Percentiles rank a stretch among this genome's conserved stretches.
These are phyloP conservation scores for Aurinia saxatilis DNA, from an alignment of 345 rosid species.

Conservation along the genomic window DNA sequence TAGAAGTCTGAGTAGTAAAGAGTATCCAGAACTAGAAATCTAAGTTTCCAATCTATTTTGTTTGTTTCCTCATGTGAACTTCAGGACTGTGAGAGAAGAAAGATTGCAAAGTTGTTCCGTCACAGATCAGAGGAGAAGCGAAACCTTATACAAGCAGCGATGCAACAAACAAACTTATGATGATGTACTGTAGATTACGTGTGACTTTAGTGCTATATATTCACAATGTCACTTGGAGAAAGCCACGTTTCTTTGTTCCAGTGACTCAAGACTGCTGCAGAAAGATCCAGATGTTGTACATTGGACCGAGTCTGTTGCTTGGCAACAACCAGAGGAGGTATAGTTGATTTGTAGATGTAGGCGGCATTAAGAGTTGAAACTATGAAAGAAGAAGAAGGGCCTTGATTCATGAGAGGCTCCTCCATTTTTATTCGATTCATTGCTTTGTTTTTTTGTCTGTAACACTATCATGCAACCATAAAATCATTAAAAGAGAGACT, in stretches of 20 bases:
- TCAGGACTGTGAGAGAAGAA: constrained; percentile 97
- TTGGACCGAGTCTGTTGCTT: constrained; percentile 18
- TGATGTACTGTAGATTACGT: constrained; percentile 8
- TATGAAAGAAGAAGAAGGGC: constrained; percentile 1
- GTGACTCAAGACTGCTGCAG: constrained; percentile 7
- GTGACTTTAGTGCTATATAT: constrained; percentile 8
- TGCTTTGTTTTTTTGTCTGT: constrained; percentile 23
- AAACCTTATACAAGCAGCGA: constrained; percentile 32
- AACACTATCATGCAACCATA: not conserved
- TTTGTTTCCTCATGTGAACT: not conserved
- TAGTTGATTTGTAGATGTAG: constrained; percentile 18
- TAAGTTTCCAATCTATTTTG: not conserved
- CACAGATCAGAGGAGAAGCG: constrained; percentile 78
- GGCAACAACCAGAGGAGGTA: constrained; percentile 8
- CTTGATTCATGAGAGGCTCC: not conserved
- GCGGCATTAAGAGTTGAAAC: constrained; percentile 10
- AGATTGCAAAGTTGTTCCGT: constrained; percentile 70
- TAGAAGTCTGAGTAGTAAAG: not conserved
- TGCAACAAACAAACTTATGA: constrained; percentile 21
- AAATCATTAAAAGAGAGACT: not conserved
- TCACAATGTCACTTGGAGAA: constrained; percentile 8
- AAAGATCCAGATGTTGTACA: constrained; percentile 8
- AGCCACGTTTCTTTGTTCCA: constrained; percentile 6
- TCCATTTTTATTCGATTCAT: constrained; percentile 27
- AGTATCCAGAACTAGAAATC: not conserved